Evolutionary conservation across 108 stramenopile species (phyloP).

Genomic region (Skeletonema potamos): DNA sequence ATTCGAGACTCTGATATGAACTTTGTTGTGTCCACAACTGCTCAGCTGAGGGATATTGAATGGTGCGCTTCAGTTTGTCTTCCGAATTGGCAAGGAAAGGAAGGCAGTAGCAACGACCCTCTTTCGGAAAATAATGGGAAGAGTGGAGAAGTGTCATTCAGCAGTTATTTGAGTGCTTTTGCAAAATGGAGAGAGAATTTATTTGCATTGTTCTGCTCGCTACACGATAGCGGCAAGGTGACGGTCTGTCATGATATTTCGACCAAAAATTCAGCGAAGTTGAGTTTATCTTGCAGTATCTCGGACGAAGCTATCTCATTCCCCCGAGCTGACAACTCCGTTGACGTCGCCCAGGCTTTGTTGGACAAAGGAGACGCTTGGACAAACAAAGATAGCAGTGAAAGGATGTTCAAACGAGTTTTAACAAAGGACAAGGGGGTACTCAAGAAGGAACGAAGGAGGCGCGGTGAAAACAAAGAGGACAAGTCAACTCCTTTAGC

Average conservation of each 20-base stretch:
- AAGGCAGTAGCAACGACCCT: background rate
- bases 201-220: background rate
- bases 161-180: constrained; percentile 25
- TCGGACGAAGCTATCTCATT: constrained; percentile 1
- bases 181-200: constrained; percentile 17
- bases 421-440: background rate
- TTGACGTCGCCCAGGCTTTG: constrained; percentile 14
- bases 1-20: constrained; percentile 16
- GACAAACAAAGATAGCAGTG: constrained; percentile 10
- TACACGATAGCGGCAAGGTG: constrained; percentile 18
- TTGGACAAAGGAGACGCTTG: constrained; percentile 21
- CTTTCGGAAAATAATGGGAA: background rate
- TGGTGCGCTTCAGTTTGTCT: constrained; percentile 29
- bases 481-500: constrained; percentile 8
- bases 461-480: background rate
- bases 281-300: background rate
- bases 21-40: constrained; percentile 16
- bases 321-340: background rate
- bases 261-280: background rate
- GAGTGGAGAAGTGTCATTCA: background rate
- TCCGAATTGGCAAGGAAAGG: background rate
- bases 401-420: background rate
- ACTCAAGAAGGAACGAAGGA: constrained; percentile 6
- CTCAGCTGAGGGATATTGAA: constrained; percentile 35
- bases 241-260: background rate